phyloP scores from a whole-genome alignment of 768 basidiomycete genomes.

The Pisolithus sp. region DNA sequence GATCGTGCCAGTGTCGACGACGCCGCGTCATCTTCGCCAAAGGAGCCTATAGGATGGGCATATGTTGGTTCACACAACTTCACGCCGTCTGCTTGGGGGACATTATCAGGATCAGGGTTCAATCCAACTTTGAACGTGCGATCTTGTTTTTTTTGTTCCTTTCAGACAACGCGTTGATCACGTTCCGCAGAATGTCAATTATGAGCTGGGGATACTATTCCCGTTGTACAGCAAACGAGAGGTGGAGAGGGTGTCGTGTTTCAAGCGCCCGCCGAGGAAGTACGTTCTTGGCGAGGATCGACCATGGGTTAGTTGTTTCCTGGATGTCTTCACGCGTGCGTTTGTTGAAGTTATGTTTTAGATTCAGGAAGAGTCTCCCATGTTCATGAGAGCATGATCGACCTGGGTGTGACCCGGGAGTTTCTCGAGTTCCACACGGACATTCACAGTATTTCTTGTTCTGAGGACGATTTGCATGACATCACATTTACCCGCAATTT shows the following conservation, averaged over 20 bases:
- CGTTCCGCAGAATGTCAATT: conserved; percentile 61
- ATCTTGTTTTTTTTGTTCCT: background rate
- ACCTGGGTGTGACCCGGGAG: too few species aligned
- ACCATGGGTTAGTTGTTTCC: conserved; percentile 64
- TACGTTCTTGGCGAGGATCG: conserved; percentile 55
- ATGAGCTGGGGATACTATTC: conserved; percentile 80
- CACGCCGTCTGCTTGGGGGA: conserved; percentile 88
- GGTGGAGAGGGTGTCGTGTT: conserved; percentile 59
- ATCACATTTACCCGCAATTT: too few species aligned
- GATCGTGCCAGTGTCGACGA: conserved; percentile 23
- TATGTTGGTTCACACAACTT: conserved; percentile 92
- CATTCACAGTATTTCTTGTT: too few species aligned
- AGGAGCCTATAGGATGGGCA: conserved; percentile 56
- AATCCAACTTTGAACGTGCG: conserved; percentile 69
- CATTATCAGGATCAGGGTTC: conserved; percentile 61
- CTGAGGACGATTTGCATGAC: too few species aligned
- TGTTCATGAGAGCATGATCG: background rate
- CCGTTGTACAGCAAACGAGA: conserved; percentile 55
- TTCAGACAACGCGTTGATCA: background rate
- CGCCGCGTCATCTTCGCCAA: conserved; percentile 18
- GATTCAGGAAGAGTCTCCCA: conserved; percentile 52
- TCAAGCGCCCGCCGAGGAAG: conserved; percentile 70
- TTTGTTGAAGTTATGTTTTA: conserved; percentile 15
- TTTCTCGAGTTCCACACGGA: too few species aligned
- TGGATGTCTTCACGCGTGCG: background rate